phyloP scores from a whole-genome alignment of 2,329 filamentous ascomycete genomes.

The Penicillium sp. region DNA sequence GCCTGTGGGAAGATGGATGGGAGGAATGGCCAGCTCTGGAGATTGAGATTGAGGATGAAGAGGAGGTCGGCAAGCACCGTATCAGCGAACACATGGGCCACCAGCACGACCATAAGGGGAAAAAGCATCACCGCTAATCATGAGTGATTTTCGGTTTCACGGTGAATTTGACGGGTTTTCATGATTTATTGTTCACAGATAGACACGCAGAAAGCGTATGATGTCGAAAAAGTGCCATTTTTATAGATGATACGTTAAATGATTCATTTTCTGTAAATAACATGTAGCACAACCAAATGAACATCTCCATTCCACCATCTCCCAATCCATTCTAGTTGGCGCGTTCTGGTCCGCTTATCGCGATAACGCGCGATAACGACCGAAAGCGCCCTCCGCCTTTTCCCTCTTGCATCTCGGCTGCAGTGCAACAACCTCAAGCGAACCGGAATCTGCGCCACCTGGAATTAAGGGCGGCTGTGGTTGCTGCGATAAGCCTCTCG shows the following conservation, averaged over 20 bases:
- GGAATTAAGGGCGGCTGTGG: background rate
- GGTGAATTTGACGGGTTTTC: too few species aligned
- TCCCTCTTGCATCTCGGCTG: background rate
- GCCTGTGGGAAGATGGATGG: conserved; percentile 59
- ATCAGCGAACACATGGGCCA: conserved; percentile 32
- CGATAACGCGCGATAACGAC: background rate
- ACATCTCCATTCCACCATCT: too few species aligned
- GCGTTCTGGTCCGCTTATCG: background rate
- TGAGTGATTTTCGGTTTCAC: too few species aligned
- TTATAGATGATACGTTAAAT: too few species aligned
- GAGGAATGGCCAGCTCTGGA: conserved; percentile 55
- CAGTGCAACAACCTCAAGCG: background rate
- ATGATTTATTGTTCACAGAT: too few species aligned
- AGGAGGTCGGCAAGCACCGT: conserved; percentile 30
- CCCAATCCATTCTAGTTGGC: too few species aligned
- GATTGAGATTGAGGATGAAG: conserved; percentile 35
- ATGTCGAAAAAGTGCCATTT: too few species aligned
- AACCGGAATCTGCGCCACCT: background rate
- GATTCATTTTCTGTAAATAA: too few species aligned
- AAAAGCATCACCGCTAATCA: too few species aligned
- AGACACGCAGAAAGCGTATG: too few species aligned
- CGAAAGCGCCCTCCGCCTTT: background rate
- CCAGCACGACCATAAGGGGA: conserved; percentile 15
- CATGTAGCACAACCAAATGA: too few species aligned
- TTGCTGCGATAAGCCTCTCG: too few species aligned